These are phyloP conservation scores for Mycocalia duriaeana DNA, from an alignment of 1,284 basidiomycete genomes.

Conservation along the genomic window DNA sequence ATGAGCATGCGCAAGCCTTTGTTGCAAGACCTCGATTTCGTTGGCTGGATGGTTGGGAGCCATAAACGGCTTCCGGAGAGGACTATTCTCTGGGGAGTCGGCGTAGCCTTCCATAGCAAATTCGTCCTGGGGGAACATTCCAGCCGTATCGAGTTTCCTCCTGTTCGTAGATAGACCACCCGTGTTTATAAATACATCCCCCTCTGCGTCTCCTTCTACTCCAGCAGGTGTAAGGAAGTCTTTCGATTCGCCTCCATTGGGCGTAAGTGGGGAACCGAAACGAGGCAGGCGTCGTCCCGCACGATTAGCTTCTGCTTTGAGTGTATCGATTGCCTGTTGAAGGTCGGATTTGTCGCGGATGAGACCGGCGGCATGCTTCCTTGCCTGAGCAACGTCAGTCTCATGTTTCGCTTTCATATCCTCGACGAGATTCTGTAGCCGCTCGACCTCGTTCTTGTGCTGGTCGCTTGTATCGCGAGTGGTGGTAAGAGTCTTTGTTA, in stretches of 20 bases:
- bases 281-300: conserved; percentile 55
- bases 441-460: conserved; percentile 84
- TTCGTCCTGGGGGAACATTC: conserved; percentile 42
- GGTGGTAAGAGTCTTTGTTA: conserved; percentile 70
- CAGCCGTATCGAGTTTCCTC: conserved; percentile 51
- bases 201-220: conserved; percentile 42
- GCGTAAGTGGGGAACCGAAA: conserved; percentile 67
- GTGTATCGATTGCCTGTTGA: conserved; percentile 71
- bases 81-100: conserved; percentile 58
- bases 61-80: conserved; percentile 64
- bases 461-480: conserved; percentile 78
- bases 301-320: conserved; percentile 67
- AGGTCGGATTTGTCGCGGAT: conserved; percentile 91
- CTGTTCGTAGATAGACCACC: conserved; percentile 62
- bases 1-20: conserved; percentile 77
- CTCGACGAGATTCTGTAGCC: conserved; percentile 56
- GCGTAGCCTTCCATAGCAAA: conserved; percentile 28
- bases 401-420: conserved; percentile 88
- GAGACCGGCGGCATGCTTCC: conserved; percentile 83
- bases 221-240: conserved; percentile 58
- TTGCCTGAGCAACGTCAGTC: conserved; percentile 86
- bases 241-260: conserved; percentile 41
- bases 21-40: conserved; percentile 75
- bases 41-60: conserved; percentile 70
- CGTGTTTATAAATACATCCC: conserved; percentile 62